Evolutionary conservation across 345 rosid genomes (phyloP).

Genomic region (Gossypium thurberi): DNA sequence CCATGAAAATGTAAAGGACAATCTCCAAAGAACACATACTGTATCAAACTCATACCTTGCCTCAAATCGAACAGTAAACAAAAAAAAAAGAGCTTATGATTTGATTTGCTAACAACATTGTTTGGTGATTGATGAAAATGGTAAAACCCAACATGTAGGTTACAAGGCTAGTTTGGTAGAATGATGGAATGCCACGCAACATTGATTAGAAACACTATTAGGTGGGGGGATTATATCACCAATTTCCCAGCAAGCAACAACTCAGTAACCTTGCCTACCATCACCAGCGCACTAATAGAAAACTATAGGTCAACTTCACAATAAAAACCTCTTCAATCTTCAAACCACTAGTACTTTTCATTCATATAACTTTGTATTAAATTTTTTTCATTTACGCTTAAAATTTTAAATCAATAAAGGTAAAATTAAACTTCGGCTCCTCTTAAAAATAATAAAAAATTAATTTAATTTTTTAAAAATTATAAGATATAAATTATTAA

Average conservation of each 20-base stretch:
- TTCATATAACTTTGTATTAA: not conserved
- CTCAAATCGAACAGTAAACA: not conserved
- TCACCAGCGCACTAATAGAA: not conserved
- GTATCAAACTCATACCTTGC: not conserved
- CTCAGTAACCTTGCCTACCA: constrained; percentile 6
- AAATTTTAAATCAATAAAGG: too few relatives aligned
- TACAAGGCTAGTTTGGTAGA: not conserved
- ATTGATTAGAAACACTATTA: not conserved
- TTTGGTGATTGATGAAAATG: not conserved
- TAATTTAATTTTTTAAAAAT: too few relatives aligned
- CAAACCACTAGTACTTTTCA: not conserved
- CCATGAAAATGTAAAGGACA: not conserved
- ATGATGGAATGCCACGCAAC: not conserved
- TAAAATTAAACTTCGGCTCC: accelerated
- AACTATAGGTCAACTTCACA: not conserved
- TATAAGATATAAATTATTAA: too few relatives aligned
- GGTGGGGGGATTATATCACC: constrained; percentile 9
- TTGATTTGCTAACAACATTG: not conserved
- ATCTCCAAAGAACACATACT: not conserved
- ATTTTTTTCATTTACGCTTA: accelerated
- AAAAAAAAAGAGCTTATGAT: not conserved
- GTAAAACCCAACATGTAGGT: not conserved
- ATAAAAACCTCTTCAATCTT: not conserved
- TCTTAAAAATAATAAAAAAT: too few relatives aligned
- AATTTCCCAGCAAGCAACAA: constrained; percentile 14